Evolutionary conservation across 805 yeast genomes (phyloP).

Genomic region (Naumovozyma castellii): DNA sequence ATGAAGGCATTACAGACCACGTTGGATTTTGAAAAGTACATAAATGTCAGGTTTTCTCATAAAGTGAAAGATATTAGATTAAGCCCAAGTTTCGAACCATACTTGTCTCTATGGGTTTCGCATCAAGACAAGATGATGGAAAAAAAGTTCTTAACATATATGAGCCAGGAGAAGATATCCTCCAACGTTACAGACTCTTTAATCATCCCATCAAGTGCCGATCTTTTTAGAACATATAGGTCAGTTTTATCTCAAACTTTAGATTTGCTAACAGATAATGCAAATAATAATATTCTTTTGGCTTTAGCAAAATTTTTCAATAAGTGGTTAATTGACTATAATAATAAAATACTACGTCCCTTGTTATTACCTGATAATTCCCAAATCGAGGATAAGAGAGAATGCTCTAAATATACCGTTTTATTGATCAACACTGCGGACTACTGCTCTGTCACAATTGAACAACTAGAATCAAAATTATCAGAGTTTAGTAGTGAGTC

Average conservation of each 20-base stretch:
- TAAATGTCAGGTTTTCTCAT: slow-evolving; percentile 54
- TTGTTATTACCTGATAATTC: slow-evolving; percentile 36
- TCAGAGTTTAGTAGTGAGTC: slow-evolving; percentile 35
- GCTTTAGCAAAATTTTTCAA: slow-evolving; percentile 52
- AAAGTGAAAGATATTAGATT: slow-evolving; percentile 34
- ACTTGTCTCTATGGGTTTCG: slow-evolving; percentile 72
- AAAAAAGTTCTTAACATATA: slow-evolving; percentile 53
- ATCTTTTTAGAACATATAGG: slow-evolving; percentile 70
- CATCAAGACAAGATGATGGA: slow-evolving; percentile 65
- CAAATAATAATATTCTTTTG: slow-evolving; percentile 18
- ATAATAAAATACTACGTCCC: slow-evolving; percentile 40
- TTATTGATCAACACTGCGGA: slow-evolving; percentile 81
- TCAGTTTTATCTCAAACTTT: slow-evolving; percentile 62
- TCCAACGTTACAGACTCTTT: slow-evolving; percentile 43
- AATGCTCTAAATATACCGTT: slow-evolving; percentile 57
- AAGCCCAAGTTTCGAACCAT: slow-evolving; percentile 75
- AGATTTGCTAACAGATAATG: slow-evolving; percentile 35
- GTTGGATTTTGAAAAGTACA: slow-evolving; percentile 69
- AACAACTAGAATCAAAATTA: slow-evolving; percentile 62
- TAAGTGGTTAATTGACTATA: slow-evolving; percentile 54
- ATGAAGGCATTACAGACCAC: slow-evolving; percentile 66
- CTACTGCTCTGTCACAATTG: slow-evolving; percentile 69
- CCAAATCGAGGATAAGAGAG: slow-evolving; percentile 37
- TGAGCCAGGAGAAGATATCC: slow-evolving; percentile 48
- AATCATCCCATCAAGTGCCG: slow-evolving; percentile 81